Evolutionary conservation across 257 asterid species (phyloP), one percentile per base, ranked within the genome.

Genomic region (Solanum chmielewskii): DNA sequence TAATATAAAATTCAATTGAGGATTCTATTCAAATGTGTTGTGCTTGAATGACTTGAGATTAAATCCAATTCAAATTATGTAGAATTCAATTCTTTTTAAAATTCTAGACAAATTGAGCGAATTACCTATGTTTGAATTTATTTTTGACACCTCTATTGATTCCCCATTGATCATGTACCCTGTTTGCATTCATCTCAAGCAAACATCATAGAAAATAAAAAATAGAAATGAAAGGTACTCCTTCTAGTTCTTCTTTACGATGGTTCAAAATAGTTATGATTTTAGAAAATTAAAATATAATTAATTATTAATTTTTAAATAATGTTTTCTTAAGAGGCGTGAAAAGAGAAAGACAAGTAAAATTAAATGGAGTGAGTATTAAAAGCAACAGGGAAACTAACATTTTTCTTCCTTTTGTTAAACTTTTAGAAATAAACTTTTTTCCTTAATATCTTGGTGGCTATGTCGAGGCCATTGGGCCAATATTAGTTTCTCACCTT

Each of bases 1-100:
- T 5, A 15, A 49, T 49, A 49, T 2, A 8, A 0, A 5, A 15
- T 49, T 15, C 60, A 49, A 49, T 47, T 14, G 0, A 13, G 1
- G 0, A 47, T 5, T 13, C 1, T 1, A 0, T 47, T 4, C 0
- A 14, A 47, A 47, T 47, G 0, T 33, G 7, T 47, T 47, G 13
- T 5, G 4, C 0, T 12, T 47, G 18, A 47, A 37, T 6, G 7
- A 37, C 0, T 37, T 6, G 7, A 37, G 7, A 37, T 37, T 37
- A 2, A 37, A 37, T 2, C 3, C 44, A 41, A 41, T 41, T 41
- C 3, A 9, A 41, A 41, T 41, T 41, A 41, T 9, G 11, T 41
- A 0, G 11, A 9, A 9, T 3, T 9, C 44, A 41, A 41, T 0
- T 11, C 3, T 7, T 33, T 33, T 33, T 41, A 2, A 41, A 41